phyloP scores from a whole-genome alignment of 768 basidiomycete genomes.

The Lentinula detonsa region DNA sequence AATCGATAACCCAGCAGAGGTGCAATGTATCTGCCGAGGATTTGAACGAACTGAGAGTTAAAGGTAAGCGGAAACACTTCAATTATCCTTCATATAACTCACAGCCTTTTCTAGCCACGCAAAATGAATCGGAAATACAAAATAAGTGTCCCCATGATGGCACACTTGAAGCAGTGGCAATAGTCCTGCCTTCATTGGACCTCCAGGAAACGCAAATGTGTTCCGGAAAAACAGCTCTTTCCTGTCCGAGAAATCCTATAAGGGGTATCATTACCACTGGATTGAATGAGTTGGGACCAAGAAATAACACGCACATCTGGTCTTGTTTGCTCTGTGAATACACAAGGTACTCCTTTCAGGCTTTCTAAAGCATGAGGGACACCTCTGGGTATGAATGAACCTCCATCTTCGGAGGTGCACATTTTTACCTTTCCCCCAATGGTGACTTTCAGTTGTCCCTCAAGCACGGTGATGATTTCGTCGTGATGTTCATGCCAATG shows the following conservation, averaged over 20 bases:
- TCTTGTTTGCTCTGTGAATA: conserved; percentile 6
- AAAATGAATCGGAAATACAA: neutral
- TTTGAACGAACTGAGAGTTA: neutral
- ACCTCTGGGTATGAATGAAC: conserved; percentile 22
- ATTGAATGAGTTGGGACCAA: too few relatives aligned
- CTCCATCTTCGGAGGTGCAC: conserved; percentile 24
- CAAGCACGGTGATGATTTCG: conserved; percentile 22
- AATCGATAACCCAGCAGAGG: neutral
- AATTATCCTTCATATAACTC: neutral
- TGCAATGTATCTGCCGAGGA: neutral
- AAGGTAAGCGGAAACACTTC: neutral
- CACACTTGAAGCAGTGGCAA: conserved; percentile 6
- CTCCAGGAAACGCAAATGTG: neutral
- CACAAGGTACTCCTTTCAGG: conserved; percentile 20
- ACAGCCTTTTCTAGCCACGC: conserved; percentile 5
- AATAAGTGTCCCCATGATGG: neutral
- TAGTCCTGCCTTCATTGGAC: neutral
- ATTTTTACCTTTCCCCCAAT: conserved; percentile 15
- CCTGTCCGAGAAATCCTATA: neutral
- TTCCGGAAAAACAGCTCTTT: conserved; percentile 5
- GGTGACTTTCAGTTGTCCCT: conserved; percentile 23
- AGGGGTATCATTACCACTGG: too few relatives aligned
- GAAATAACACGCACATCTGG: neutral
- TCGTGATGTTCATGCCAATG: conserved; percentile 31
- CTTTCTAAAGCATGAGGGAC: conserved; percentile 20